phyloP scores from a whole-genome alignment of 176 grass and related monocot genomes.

The Musa itinerans region DNA sequence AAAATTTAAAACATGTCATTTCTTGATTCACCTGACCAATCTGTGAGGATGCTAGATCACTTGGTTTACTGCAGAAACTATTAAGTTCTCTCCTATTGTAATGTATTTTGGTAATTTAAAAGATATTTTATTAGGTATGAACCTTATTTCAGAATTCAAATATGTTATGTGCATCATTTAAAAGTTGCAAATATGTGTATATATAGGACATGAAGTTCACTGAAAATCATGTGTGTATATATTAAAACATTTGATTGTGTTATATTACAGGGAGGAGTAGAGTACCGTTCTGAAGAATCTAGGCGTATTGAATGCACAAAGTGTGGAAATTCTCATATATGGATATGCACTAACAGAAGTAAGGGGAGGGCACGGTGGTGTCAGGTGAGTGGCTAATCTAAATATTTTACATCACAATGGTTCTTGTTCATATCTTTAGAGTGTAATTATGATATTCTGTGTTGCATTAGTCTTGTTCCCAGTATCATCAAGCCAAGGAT shows the following conservation, averaged over 20 bases:
- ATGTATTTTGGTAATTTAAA: too few relatives aligned
- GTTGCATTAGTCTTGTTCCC: constrained; percentile 56
- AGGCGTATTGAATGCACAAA: constrained; percentile 97
- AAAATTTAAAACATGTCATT: too few relatives aligned
- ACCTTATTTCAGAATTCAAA: too few relatives aligned
- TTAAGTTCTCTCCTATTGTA: too few relatives aligned
- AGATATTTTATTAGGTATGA: too few relatives aligned
- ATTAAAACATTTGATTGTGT: neutral
- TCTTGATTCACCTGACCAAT: too few relatives aligned
- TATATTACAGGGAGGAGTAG: constrained; percentile 64
- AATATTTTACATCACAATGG: constrained; percentile 1
- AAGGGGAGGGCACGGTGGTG: constrained; percentile 94
- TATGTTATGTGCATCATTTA: too few relatives aligned
- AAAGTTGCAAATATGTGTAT: too few relatives aligned
- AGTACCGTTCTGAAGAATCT: constrained; percentile 85
- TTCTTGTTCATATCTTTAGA: constrained; percentile 1
- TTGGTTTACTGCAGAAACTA: too few relatives aligned
- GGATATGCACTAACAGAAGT: constrained; percentile 91
- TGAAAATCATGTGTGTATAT: too few relatives aligned
- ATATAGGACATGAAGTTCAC: too few relatives aligned
- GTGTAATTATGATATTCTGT: constrained; percentile 15
- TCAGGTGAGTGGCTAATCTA: constrained; percentile 41
- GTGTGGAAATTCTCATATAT: constrained; percentile 92
- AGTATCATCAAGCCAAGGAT: constrained; percentile 89
- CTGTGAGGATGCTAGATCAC: too few relatives aligned